Evolutionary conservation across 805 yeast genomes (phyloP).

Genomic region (Ogataea ramenticola): DNA sequence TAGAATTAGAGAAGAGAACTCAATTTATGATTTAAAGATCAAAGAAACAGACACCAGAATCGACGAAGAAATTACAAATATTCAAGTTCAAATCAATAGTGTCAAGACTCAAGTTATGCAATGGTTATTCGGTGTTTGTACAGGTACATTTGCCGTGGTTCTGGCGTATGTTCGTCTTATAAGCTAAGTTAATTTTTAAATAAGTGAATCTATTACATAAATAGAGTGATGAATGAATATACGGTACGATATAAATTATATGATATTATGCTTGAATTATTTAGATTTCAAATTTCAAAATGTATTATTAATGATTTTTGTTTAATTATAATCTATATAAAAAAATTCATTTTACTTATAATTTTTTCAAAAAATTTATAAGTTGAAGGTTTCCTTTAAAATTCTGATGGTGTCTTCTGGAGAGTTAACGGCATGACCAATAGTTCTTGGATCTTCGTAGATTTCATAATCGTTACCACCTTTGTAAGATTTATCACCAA

Average conservation of each 20-base stretch:
- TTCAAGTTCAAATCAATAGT: constrained; percentile 90
- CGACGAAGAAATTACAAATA: constrained; percentile 90
- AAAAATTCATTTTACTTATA: no score
- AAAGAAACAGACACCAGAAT: constrained; percentile 93
- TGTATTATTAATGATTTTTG: no score
- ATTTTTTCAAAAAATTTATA: no score
- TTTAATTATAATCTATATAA: no score
- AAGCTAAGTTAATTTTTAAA: background rate
- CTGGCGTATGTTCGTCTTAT: constrained; percentile 79
- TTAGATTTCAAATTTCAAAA: no score
- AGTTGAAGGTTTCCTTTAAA: constrained; percentile 73
- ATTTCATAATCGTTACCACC: constrained; percentile 99
- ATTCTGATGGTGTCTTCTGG: constrained; percentile 87
- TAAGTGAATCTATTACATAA: no score
- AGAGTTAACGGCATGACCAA: constrained; percentile 86
- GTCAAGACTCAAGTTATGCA: constrained; percentile 97
- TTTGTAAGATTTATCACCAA: constrained; percentile 94
- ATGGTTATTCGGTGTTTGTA: constrained; percentile 97
- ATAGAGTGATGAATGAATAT: no score
- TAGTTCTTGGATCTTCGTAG: constrained; percentile 84
- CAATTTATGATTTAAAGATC: constrained; percentile 86
- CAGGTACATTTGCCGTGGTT: constrained; percentile 94
- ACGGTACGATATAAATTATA: no score
- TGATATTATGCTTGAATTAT: no score
- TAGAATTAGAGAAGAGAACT: constrained; percentile 87